Evolutionary conservation across 2,329 filamentous ascomycete genomes (phyloP), one percentile per base, ranked within the genome.

Genomic region (Calonectria montana): DNA sequence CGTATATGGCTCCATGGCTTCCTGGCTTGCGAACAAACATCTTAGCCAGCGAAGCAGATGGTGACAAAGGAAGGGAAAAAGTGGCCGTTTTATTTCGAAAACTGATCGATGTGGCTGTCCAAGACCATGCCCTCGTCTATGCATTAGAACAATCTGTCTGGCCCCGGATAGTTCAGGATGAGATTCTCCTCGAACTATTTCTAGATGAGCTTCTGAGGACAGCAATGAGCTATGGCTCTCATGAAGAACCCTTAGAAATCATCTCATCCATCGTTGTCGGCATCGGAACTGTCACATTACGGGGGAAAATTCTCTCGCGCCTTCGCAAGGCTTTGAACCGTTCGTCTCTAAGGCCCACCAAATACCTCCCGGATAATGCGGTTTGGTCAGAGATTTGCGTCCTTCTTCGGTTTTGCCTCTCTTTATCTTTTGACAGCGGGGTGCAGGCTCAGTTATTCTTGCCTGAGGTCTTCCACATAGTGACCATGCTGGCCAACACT

Each of bases 1-100:
- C 91, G 7, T 94, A 94, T 78, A 92, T 94, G 89, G 90, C 91
- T 7, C 92, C 92, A 2, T 94, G 92, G 92, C 84, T 94, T 43
- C 86, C 89, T 7, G 88, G 91, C 15, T 82, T 94, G 39, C 88
- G 91, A 59, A 90, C 88, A 2, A 87, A 88, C 67, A 85, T 93
- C 4, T 83, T 94, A 21, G 85, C 88, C 4, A 86, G 86, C 31
- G 92, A 93, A 66, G 43, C 82, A 2, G 92, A 94, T 76, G 88
- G 90, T 62, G 92, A 94, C 74, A 93, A 92, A 78, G 91, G 88
- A 7, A 87, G 88, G 74, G 92, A 94, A 70, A 92, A 91, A 80
- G 88, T 93, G 50, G 89, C 91, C 8, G 83, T 84, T 3, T 86
- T 94, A 23, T 91, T 93, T 75, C 86, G 91, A 45, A 93, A 92